phyloP scores from a whole-genome alignment of 495 filamentous ascomycete species.

The Podospora didyma region DNA sequence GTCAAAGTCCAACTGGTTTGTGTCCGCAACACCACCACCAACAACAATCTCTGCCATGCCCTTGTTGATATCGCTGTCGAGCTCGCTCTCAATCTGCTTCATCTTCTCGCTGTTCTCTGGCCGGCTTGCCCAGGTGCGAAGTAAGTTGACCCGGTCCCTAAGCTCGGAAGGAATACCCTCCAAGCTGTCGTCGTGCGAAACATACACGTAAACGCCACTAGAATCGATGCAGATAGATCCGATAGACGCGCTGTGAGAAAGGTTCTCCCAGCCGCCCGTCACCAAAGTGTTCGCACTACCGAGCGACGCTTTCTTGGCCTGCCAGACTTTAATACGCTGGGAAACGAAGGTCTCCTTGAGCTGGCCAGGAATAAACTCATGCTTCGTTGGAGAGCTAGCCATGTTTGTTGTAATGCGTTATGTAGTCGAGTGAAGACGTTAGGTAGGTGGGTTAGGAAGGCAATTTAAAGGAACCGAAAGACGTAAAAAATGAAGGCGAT shows the following conservation, averaged over 20 bases:
- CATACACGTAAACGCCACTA: not conserved
- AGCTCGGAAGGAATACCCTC: not conserved
- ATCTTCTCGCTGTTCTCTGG: not conserved
- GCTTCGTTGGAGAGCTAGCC: too few species aligned
- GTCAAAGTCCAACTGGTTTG: not conserved
- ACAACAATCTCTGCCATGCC: constrained; percentile 12
- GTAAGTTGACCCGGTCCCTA: not conserved
- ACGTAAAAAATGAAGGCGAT: too few species aligned
- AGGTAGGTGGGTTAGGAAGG: too few species aligned
- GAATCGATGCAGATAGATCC: constrained; percentile 2
- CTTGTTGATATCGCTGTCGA: constrained; percentile 19
- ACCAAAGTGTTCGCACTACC: not conserved
- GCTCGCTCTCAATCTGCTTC: constrained; percentile 3
- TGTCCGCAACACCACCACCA: not conserved
- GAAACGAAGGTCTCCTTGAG: constrained; percentile 16
- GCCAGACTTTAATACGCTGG: constrained; percentile 13
- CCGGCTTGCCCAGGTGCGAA: not conserved
- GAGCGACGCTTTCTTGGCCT: not conserved
- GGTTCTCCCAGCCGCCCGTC: too few species aligned
- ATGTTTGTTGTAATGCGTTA: too few species aligned
- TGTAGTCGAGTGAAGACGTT: too few species aligned
- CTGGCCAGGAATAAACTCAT: too few species aligned
- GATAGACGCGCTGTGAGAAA: too few species aligned
- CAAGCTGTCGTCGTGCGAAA: constrained; percentile 8
- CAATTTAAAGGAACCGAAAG: too few species aligned